Conservation (phyloP, 2,329 filamentous ascomycete species). For the Fusarium begoniae region DNA sequence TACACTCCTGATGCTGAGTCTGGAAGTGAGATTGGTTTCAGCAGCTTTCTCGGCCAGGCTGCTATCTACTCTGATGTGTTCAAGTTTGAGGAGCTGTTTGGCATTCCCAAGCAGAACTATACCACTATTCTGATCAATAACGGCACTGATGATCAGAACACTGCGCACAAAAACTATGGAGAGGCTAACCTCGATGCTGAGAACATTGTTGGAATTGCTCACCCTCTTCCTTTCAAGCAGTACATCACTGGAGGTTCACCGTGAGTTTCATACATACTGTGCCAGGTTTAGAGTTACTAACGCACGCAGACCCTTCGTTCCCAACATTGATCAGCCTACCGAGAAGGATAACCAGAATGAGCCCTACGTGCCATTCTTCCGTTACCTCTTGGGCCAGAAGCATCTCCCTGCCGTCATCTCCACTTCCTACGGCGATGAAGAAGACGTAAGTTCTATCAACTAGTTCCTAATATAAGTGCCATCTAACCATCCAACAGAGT, state of each 20-base stretch:
- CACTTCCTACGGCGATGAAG: slow-evolving; percentile 19
- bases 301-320: not conserved
- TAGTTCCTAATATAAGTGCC: accelerated
- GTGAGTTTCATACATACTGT: accelerated
- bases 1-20: slow-evolving; percentile 16
- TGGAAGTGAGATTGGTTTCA: slow-evolving; percentile 25
- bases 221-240: slow-evolving; percentile 26
- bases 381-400: slow-evolving; percentile 8
- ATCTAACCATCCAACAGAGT: not conserved
- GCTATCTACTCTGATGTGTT: slow-evolving; percentile 22
- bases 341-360: slow-evolving; percentile 24
- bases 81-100: slow-evolving; percentile 22
- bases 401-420: slow-evolving; percentile 14
- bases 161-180: not conserved
- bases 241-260: slow-evolving; percentile 27
- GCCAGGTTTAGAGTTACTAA: not conserved
- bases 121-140: slow-evolving; percentile 16
- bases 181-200: slow-evolving; percentile 28
- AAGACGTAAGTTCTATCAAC: not conserved
- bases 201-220: slow-evolving; percentile 27
- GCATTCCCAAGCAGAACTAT: slow-evolving; percentile 24
- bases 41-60: slow-evolving; percentile 21
- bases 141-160: slow-evolving; percentile 24
- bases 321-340: slow-evolving; percentile 21
- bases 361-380: slow-evolving; percentile 18